Evolutionary conservation across 1,284 basidiomycete species (phyloP).

Genomic region (Rhodotorula sp.): DNA sequence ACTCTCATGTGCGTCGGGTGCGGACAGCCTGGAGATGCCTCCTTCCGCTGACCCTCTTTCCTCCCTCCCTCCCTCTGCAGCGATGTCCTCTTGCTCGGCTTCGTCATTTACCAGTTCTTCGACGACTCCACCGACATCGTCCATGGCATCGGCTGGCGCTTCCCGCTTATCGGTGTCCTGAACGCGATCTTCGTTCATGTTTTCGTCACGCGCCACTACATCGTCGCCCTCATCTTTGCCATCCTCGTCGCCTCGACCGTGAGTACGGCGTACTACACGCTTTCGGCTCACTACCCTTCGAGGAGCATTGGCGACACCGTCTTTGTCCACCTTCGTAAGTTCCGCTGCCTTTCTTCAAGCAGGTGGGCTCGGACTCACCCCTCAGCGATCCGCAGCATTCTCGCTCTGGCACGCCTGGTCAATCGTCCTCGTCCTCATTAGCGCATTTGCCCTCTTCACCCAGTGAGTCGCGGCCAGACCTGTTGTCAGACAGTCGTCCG

Average conservation of each 20-base stretch:
- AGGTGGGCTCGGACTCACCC: neutral
- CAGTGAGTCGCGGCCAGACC: conserved; percentile 1
- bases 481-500: neutral
- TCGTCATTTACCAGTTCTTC: conserved; percentile 46
- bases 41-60: neutral
- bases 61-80: conserved; percentile 27
- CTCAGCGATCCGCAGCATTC: conserved; percentile 40
- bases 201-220: conserved; percentile 33
- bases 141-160: conserved; percentile 50
- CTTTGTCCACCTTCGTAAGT: conserved; percentile 49
- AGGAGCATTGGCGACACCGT: conserved; percentile 43
- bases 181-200: conserved; percentile 44
- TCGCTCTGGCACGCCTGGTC: conserved; percentile 44
- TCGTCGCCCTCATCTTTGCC: conserved; percentile 51
- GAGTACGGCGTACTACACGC: conserved; percentile 50
- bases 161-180: conserved; percentile 48
- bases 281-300: conserved; percentile 47
- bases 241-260: conserved; percentile 50
- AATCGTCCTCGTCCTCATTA: conserved; percentile 51
- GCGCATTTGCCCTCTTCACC: conserved; percentile 50
- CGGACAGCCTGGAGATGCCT: neutral
- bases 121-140: conserved; percentile 33
- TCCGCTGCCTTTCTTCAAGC: too few relatives aligned
- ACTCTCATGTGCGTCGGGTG: conserved; percentile 32
- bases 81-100: conserved; percentile 51